A percentile compares a stretch with the other conserved stretches of the same genome.
phyloP scores from a whole-genome alignment of 2,329 filamentous ascomycete genomes.

The Aspergillus niger region DNA sequence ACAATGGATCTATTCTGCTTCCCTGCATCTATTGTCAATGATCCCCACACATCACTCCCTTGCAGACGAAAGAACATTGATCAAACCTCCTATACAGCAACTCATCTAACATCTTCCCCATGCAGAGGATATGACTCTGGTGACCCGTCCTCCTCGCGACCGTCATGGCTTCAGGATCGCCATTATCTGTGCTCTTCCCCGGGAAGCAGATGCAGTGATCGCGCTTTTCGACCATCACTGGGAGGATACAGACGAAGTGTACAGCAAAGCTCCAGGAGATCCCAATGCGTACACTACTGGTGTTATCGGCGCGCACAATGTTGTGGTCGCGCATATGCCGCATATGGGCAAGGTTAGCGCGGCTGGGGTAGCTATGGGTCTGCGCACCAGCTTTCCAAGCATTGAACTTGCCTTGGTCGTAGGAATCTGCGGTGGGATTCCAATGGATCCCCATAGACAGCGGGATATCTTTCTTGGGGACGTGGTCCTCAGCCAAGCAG shows the following conservation, averaged over 20 bases:
- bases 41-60: background rate
- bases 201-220: conserved; percentile 6
- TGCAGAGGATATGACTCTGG: background rate
- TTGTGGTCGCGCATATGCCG: conserved; percentile 7
- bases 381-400: conserved; percentile 5
- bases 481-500: conserved; percentile 27
- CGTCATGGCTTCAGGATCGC: conserved; percentile 7
- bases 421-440: conserved; percentile 12
- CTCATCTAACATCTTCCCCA: background rate
- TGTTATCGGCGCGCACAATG: conserved; percentile 1
- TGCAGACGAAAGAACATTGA: background rate
- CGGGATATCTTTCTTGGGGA: conserved; percentile 5
- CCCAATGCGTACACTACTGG: conserved; percentile 7
- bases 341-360: conserved; percentile 2
- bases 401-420: conserved; percentile 7
- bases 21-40: background rate
- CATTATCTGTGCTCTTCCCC: conserved; percentile 6
- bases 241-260: background rate
- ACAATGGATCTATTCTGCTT: background rate
- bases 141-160: conserved; percentile 5
- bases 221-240: conserved; percentile 9
- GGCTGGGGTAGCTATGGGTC: background rate
- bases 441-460: background rate
- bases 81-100: background rate
- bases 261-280: background rate